phyloP scores from a whole-genome alignment of 129 eudicot species.

The Logfia minima region DNA sequence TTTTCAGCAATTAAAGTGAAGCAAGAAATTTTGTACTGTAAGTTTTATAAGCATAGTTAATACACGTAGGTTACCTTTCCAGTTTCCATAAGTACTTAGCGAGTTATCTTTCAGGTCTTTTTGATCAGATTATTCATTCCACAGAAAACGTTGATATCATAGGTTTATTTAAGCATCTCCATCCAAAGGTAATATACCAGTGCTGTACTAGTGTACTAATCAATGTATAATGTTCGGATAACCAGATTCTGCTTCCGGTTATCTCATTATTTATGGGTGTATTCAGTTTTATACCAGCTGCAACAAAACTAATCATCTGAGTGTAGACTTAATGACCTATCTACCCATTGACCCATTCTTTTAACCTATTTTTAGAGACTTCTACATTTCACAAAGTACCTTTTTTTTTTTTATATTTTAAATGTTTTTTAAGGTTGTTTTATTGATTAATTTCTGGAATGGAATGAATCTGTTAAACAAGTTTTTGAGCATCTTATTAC shows the following conservation, averaged over 20 bases:
- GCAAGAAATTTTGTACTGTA: constrained; percentile 95
- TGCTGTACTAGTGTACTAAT: constrained; percentile 11
- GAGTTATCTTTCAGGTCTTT: constrained; percentile 65
- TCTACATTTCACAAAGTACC: not conserved
- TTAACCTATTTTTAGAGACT: not conserved
- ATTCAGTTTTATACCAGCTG: not conserved
- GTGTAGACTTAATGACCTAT: constrained; percentile 1
- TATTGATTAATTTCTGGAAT: not conserved
- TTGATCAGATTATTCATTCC: constrained; percentile 93
- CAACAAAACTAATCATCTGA: not conserved
- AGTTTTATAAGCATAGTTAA: constrained; percentile 21
- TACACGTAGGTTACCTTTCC: not conserved
- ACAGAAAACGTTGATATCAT: constrained; percentile 78
- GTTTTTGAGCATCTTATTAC: not conserved
- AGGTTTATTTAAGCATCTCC: constrained; percentile 82
- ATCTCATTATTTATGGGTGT: not conserved
- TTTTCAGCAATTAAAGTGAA: constrained; percentile 77
- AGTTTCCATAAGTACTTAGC: constrained; percentile 14
- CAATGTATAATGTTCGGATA: not conserved
- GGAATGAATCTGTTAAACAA: not conserved
- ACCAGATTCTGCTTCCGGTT: not conserved
- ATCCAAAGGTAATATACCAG: constrained; percentile 66
- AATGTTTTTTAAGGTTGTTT: not conserved
- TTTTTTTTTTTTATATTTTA: not conserved
- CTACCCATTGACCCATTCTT: not conserved